phyloP scores from a whole-genome alignment of 768 basidiomycete species.

The Panaeolus papilionaceus region DNA sequence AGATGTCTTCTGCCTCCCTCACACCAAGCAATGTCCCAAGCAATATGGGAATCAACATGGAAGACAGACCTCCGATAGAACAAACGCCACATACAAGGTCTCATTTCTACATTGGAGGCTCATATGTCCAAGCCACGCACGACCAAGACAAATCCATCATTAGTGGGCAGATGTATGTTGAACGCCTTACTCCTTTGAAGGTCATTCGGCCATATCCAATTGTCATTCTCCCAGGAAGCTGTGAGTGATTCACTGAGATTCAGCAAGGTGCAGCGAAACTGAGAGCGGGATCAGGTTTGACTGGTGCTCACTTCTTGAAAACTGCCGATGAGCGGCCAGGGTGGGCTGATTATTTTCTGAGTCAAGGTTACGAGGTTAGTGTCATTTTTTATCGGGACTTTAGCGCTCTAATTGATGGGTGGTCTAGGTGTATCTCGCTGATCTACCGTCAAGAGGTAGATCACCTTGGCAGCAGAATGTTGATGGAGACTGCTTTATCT shows the following conservation, averaged over 20 bases:
- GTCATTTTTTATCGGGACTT: slow-evolving; percentile 2
- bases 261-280: not conserved
- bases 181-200: slow-evolving; percentile 49
- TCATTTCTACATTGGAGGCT: slow-evolving; percentile 40
- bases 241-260: slow-evolving; percentile 23
- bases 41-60: too few relatives aligned
- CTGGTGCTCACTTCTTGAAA: slow-evolving; percentile 57
- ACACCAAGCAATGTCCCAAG: not conserved
- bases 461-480: slow-evolving; percentile 47
- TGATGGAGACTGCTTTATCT: slow-evolving; percentile 42
- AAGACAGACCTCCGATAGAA: not conserved
- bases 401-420: not conserved
- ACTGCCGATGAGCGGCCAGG: slow-evolving; percentile 59
- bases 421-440: slow-evolving; percentile 49
- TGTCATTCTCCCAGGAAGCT: slow-evolving; percentile 55
- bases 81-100: not conserved
- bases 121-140: slow-evolving; percentile 38
- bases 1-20: not conserved
- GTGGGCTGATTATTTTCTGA: slow-evolving; percentile 64
- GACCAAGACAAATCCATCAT: slow-evolving; percentile 39
- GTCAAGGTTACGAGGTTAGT: slow-evolving; percentile 55
- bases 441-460: slow-evolving; percentile 52
- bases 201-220: slow-evolving; percentile 48
- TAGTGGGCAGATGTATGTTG: slow-evolving; percentile 58
- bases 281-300: slow-evolving; percentile 44